phyloP scores from a whole-genome alignment of 345 rosid genomes.

The Euclidium syriacum region DNA sequence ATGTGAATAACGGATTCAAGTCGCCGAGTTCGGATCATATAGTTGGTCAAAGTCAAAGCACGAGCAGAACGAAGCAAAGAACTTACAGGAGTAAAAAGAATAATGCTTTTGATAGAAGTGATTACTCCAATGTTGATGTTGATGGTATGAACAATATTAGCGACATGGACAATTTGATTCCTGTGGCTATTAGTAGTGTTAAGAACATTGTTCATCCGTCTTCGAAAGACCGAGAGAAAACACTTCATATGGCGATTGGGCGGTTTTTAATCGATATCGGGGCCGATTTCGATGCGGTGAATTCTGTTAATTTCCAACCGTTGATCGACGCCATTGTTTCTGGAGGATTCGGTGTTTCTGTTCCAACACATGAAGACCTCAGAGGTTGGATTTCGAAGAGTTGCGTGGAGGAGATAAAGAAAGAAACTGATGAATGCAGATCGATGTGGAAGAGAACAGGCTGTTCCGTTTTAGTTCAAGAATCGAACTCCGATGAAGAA shows the following conservation, averaged over 20 bases:
- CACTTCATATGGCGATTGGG: conserved; percentile 51
- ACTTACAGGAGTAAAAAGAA: conserved; percentile 35
- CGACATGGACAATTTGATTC: conserved; percentile 31
- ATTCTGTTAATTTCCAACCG: conserved; percentile 64
- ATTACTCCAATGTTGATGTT: conserved; percentile 30
- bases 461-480: conserved; percentile 74
- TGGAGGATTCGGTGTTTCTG: conserved; percentile 39
- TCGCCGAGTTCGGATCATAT: conserved; percentile 15
- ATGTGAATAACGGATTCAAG: conserved; percentile 30
- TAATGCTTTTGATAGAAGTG: conserved; percentile 45
- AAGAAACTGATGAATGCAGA: conserved; percentile 39
- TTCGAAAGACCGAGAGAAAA: conserved; percentile 34
- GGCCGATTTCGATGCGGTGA: conserved; percentile 61
- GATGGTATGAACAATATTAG: conserved; percentile 21
- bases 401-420: conserved; percentile 65
- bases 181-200: conserved; percentile 34
- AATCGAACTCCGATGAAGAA: conserved; percentile 43
- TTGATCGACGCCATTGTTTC: conserved; percentile 62
- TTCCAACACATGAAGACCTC: conserved; percentile 60
- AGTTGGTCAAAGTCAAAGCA: conserved; percentile 23
- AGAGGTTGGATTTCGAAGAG: conserved; percentile 68
- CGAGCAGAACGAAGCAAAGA: conserved; percentile 31
- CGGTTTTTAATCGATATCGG: conserved; percentile 71
- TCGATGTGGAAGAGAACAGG: conserved; percentile 62
- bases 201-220: conserved; percentile 27